These are phyloP conservation scores for Coriolopsis trogii DNA, from an alignment of 1,284 basidiomycete species.

Conservation along the genomic window DNA sequence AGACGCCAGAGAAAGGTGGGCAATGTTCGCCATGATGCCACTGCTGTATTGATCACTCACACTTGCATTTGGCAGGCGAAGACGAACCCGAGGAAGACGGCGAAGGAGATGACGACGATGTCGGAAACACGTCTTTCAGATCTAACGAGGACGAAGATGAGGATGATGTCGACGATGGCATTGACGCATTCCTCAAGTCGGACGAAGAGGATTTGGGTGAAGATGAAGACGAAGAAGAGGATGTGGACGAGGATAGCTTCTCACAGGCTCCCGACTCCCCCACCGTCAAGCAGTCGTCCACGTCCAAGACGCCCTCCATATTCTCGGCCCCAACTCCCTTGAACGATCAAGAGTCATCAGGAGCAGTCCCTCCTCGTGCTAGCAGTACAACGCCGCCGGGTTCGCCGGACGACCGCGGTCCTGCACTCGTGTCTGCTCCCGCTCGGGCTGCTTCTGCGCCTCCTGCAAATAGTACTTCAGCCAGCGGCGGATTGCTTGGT, in stretches of 20 bases:
- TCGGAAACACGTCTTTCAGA: conserved; percentile 24
- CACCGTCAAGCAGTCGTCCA: conserved; percentile 13
- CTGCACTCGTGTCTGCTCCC: conserved; percentile 32
- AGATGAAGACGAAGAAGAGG: conserved; percentile 38
- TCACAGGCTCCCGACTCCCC: conserved; percentile 25
- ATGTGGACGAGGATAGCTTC: conserved; percentile 31
- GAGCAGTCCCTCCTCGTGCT: conserved; percentile 26
- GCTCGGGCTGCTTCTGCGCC: conserved; percentile 20
- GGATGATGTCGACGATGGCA: conserved; percentile 25
- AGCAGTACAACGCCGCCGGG: conserved; percentile 55
- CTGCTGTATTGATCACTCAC: neutral
- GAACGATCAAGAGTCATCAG: conserved; percentile 6
- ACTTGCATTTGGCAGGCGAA: neutral
- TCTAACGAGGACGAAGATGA: conserved; percentile 17
- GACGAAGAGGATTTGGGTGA: conserved; percentile 31
- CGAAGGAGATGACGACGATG: conserved; percentile 27
- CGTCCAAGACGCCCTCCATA: neutral
- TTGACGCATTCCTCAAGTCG: conserved; percentile 23
- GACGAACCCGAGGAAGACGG: conserved; percentile 23
- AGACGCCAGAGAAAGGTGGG: conserved; percentile 10
- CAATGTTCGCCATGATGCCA: neutral
- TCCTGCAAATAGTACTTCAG: conserved; percentile 14
- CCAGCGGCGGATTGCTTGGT: conserved; percentile 15
- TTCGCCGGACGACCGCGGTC: conserved; percentile 45
- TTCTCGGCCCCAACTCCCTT: conserved; percentile 5